Evolutionary conservation across 176 grass and related monocot species (phyloP), one percentile per base, ranked within the genome.

Genomic region (Dendrocalamus sinicus): DNA sequence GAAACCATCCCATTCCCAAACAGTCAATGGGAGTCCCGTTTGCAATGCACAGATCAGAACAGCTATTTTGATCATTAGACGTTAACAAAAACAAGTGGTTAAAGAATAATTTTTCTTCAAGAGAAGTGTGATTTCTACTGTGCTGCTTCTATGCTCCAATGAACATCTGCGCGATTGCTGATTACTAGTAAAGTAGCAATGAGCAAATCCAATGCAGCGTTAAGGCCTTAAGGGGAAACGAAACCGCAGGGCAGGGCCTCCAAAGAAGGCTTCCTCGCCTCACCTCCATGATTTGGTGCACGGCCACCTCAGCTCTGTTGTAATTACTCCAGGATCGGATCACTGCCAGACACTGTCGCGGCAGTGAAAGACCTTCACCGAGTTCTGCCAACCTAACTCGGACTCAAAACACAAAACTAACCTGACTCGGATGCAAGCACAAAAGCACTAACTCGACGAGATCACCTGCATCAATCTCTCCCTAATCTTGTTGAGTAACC

Each of bases 201-300:
- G 11, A 47, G 12, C 24, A 40, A 40, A 39, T 22, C 48, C 48
- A 15, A 22, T 39, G 3, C 16, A 20, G 11, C 72, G 8, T 16
- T 30, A 37, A 37, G 4, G 11, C 72, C 4, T 16, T 30, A 37
- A 37, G 4, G 35, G 14, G 50, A 75, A 75, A 76, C 28, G 48
- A 20, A 64, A 30, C 12, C 12, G 6, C 61, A 64, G 24, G 43
- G 61, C 1, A 30, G 47, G 46, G 16, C 77, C 23, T 48, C 76
- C 23, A 11, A 12, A 11, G 41, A 64, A 3, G 22, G 9, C 76
- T 40, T 26, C n/a, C 40, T 61, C 37, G 39, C 37, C 3, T 79
- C 62, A 81, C 23, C 12, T 67, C 84, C 85, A 87, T 8, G 89
- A 91, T 19, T 73, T 87, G 0, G 45, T 68, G 59, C 89, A 80